phyloP scores from a whole-genome alignment of 352 stramenopile species.

The Pythium utonaiense region DNA sequence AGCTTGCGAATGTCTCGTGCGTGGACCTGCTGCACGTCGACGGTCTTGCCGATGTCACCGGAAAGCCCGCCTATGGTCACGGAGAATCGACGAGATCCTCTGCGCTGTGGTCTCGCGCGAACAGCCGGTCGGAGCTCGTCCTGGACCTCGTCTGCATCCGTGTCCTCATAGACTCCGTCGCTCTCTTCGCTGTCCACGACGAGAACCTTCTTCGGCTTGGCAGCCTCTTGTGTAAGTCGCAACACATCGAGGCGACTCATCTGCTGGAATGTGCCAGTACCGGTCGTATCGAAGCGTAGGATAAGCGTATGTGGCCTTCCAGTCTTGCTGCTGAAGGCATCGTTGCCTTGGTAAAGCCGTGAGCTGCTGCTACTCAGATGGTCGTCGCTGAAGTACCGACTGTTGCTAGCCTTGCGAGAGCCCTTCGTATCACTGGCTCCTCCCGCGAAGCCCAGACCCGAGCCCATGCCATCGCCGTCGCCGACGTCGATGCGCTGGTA shows the following conservation, averaged over 20 bases:
- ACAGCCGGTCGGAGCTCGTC: background rate
- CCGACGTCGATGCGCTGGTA: constrained; percentile 42
- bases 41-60: constrained; percentile 6
- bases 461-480: constrained; percentile 10
- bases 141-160: background rate
- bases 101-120: constrained; percentile 4
- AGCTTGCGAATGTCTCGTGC: constrained; percentile 73
- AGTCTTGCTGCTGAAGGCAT: constrained; percentile 21
- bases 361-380: constrained; percentile 15
- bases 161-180: constrained; percentile 10
- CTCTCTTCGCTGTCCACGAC: background rate
- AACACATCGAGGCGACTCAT: constrained; percentile 64
- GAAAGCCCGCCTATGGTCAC: background rate
- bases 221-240: constrained; percentile 51
- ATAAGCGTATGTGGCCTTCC: constrained; percentile 17
- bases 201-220: constrained; percentile 3
- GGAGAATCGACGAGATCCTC: background rate
- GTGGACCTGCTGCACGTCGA: constrained; percentile 52
- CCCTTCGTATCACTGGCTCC: constrained; percentile 5
- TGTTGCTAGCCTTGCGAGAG: constrained; percentile 9
- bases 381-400: constrained; percentile 1
- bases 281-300: constrained; percentile 44
- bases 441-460: background rate
- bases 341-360: constrained; percentile 13
- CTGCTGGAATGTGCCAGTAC: constrained; percentile 51